Evolutionary conservation across 2,329 filamentous ascomycete genomes (phyloP).

Genomic region (Cercospora zeina): DNA sequence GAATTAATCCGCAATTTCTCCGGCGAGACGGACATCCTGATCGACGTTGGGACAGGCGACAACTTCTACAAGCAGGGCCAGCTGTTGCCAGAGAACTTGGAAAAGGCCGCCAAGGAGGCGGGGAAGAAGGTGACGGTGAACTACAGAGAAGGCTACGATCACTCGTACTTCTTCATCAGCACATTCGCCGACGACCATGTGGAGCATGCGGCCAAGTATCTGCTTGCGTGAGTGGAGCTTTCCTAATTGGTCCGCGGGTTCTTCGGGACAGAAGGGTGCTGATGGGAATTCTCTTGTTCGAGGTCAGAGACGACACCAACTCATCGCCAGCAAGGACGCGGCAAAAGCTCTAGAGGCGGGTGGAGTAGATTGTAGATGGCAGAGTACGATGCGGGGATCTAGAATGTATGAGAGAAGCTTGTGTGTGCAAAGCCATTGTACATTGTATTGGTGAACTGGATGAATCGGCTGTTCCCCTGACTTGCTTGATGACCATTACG

Average conservation of each 20-base stretch:
- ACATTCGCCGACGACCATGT: slow-evolving; percentile 88
- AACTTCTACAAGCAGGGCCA: slow-evolving; percentile 96
- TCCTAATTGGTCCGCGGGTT: slow-evolving; percentile 4
- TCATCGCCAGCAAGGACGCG: slow-evolving; percentile 14
- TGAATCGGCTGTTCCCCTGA: neutral
- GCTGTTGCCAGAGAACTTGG: slow-evolving; percentile 89
- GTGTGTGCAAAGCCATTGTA: neutral
- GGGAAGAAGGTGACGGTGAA: slow-evolving; percentile 74
- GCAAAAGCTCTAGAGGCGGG: slow-evolving; percentile 19
- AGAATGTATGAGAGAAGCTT: slow-evolving; percentile 6
- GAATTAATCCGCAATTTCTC: slow-evolving; percentile 80
- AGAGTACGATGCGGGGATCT: slow-evolving; percentile 4
- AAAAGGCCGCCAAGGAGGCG: slow-evolving; percentile 72
- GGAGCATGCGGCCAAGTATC: slow-evolving; percentile 83
- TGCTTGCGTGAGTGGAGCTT: slow-evolving; percentile 45
- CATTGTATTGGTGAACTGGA: neutral
- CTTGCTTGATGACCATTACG: no score
- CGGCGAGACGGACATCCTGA: slow-evolving; percentile 70
- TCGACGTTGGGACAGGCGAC: slow-evolving; percentile 92
- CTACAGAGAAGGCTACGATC: slow-evolving; percentile 90
- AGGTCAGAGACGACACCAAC: slow-evolving; percentile 11
- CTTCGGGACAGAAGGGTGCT: slow-evolving; percentile 10
- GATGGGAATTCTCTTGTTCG: slow-evolving; percentile 19
- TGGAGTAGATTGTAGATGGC: slow-evolving; percentile 11
- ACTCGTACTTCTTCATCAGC: slow-evolving; percentile 96